A percentile compares a stretch with the other conserved stretches of the same genome.
These are phyloP conservation scores for Claviceps capensis DNA, from an alignment of 2,329 filamentous ascomycete species.

Conservation along the genomic window DNA sequence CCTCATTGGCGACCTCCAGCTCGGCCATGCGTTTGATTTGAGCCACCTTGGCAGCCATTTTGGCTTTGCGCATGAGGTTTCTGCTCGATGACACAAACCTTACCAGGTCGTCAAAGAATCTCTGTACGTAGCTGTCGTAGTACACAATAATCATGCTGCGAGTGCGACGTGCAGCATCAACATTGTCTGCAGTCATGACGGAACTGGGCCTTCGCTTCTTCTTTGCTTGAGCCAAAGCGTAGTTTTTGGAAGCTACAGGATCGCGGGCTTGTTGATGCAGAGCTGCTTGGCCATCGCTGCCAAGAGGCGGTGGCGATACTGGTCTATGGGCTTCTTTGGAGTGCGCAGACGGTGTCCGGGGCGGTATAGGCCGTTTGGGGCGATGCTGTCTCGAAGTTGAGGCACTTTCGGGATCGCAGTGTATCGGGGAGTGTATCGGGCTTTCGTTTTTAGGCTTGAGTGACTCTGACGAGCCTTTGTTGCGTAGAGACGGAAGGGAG, in stretches of 20 bases:
- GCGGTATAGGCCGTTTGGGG: constrained; percentile 4
- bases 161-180: constrained; percentile 46
- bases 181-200: constrained; percentile 34
- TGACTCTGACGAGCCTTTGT: constrained; percentile 40
- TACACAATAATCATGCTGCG: constrained; percentile 75
- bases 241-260: constrained; percentile 30
- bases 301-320: constrained; percentile 16
- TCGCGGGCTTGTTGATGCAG: constrained; percentile 27
- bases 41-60: constrained; percentile 65
- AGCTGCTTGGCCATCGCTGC: constrained; percentile 7
- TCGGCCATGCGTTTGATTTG: constrained; percentile 48
- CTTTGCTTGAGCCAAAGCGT: constrained; percentile 32
- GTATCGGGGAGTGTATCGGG: constrained; percentile 11
- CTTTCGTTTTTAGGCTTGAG: constrained; percentile 35
- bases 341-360: constrained; percentile 10
- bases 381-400: not conserved
- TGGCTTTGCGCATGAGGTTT: constrained; percentile 76
- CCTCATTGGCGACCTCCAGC: constrained; percentile 40
- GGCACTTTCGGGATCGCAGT: constrained; percentile 9
- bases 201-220: constrained; percentile 39
- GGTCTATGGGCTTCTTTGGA: constrained; percentile 7
- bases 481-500: constrained; percentile 30
- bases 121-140: constrained; percentile 80
- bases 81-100: constrained; percentile 67
- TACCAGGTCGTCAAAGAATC: constrained; percentile 69